Conservation (phyloP, 495 filamentous ascomycete species). For the Trichoderma reesei region DNA sequence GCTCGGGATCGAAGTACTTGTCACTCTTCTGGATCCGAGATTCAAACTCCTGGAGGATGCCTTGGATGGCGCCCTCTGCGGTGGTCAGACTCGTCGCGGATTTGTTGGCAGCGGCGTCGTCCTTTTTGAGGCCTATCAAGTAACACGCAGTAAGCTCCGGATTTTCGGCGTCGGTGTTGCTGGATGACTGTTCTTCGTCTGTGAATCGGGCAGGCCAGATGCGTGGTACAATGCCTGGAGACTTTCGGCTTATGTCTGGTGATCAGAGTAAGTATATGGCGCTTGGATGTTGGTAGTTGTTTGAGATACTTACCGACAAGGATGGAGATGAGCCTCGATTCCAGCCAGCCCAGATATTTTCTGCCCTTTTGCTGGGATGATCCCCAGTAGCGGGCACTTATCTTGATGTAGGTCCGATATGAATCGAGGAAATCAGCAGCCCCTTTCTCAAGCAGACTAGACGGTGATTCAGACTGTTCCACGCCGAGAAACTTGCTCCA, state of each 20-base stretch:
- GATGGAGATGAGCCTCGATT: slow-evolving; percentile 38
- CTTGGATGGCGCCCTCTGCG: slow-evolving; percentile 27
- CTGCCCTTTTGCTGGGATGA: slow-evolving; percentile 33
- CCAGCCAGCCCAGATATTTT: slow-evolving; percentile 43
- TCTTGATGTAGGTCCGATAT: slow-evolving; percentile 39
- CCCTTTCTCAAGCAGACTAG: slow-evolving; percentile 7
- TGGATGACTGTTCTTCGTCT: slow-evolving; percentile 12
- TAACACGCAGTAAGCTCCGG: slow-evolving; percentile 43
- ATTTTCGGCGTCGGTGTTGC: slow-evolving; percentile 13
- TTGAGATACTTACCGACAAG: slow-evolving; percentile 32
- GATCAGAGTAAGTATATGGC: slow-evolving; percentile 13
- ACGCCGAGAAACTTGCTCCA: slow-evolving; percentile 34
- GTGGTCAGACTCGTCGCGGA: slow-evolving; percentile 22
- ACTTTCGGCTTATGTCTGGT: slow-evolving; percentile 36
- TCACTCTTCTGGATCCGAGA: slow-evolving; percentile 33
- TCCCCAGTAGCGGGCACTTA: slow-evolving; percentile 50
- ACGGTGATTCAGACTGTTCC: slow-evolving; percentile 11
- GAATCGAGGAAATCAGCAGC: slow-evolving; percentile 34
- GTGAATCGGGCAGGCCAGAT: slow-evolving; percentile 51
- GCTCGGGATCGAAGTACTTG: slow-evolving; percentile 37
- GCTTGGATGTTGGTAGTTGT: not conserved
- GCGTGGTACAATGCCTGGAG: slow-evolving; percentile 36
- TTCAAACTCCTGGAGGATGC: slow-evolving; percentile 37
- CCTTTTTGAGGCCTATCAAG: slow-evolving; percentile 40
- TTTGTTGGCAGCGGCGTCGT: slow-evolving; percentile 17